phyloP scores from a whole-genome alignment of 2,329 filamentous ascomycete species.

The Xenosphaeropsis pyriputrescens region DNA sequence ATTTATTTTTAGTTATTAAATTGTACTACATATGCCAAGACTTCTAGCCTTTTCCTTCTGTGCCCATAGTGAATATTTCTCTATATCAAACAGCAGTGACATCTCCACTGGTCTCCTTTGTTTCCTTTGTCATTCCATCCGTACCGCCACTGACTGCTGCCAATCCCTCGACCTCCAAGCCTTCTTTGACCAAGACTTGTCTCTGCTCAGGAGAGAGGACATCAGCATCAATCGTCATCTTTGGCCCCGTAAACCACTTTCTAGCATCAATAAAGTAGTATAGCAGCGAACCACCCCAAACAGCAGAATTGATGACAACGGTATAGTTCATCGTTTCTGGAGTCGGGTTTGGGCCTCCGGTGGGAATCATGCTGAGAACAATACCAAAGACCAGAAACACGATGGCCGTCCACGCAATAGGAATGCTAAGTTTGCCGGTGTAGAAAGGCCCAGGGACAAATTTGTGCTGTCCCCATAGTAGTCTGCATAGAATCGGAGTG shows the following conservation, averaged over 20 bases:
- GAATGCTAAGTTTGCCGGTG: slow-evolving; percentile 34
- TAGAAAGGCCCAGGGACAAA: slow-evolving; percentile 46
- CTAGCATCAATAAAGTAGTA: slow-evolving; percentile 41
- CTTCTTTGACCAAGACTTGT: slow-evolving; percentile 11
- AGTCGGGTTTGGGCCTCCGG: slow-evolving; percentile 34
- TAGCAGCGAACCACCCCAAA: slow-evolving; percentile 38
- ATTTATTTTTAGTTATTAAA: too few relatives aligned
- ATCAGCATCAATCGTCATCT: slow-evolving; percentile 31
- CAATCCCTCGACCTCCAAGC: slow-evolving; percentile 7
- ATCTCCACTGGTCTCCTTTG: background rate
- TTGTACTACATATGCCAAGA: too few relatives aligned
- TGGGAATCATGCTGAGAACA: slow-evolving; percentile 42
- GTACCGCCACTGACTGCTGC: background rate
- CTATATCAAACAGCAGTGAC: too few relatives aligned
- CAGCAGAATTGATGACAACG: slow-evolving; percentile 40
- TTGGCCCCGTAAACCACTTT: slow-evolving; percentile 46
- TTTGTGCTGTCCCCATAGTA: slow-evolving; percentile 40
- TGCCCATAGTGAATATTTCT: too few relatives aligned
- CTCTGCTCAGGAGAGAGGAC: slow-evolving; percentile 16
- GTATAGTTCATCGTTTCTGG: slow-evolving; percentile 45
- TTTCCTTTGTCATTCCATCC: background rate
- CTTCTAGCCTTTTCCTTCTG: too few relatives aligned
- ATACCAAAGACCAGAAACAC: slow-evolving; percentile 40
- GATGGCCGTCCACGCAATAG: slow-evolving; percentile 37
- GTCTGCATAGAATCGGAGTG: slow-evolving; percentile 39